Evolutionary conservation across 2,329 filamentous ascomycete species (phyloP).

Genomic region (Xylaria digitata): DNA sequence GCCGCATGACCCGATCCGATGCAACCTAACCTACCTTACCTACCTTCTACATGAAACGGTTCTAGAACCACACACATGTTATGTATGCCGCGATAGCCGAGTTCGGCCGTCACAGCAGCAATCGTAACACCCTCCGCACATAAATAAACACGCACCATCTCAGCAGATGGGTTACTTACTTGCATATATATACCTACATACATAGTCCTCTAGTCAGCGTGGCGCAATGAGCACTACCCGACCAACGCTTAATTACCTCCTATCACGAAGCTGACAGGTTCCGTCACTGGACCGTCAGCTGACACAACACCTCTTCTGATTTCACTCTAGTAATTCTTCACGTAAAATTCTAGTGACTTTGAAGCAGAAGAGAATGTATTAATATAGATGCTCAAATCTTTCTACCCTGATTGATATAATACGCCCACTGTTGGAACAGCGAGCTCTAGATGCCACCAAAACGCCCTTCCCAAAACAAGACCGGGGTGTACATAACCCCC

Average conservation of each 20-base stretch:
- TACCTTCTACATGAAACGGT: too few relatives aligned
- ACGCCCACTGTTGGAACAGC: slow-evolving; percentile 15
- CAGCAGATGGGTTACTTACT: too few relatives aligned
- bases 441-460: slow-evolving; percentile 32
- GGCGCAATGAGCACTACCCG: not conserved
- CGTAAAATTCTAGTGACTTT: not conserved
- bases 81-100: too few relatives aligned
- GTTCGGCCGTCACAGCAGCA: too few relatives aligned
- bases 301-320: not conserved
- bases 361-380: slow-evolving; percentile 30
- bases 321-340: not conserved
- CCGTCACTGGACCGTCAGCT: not conserved
- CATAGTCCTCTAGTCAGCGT: not conserved
- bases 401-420: slow-evolving; percentile 28
- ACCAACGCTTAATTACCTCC: too few relatives aligned
- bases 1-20: not conserved
- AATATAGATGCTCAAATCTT: slow-evolving; percentile 28
- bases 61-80: too few relatives aligned
- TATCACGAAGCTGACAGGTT: not conserved
- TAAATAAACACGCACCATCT: too few relatives aligned
- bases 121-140: too few relatives aligned
- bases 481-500: not conserved
- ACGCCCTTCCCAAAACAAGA: slow-evolving; percentile 26
- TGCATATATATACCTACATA: too few relatives aligned
- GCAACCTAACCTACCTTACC: too few relatives aligned